Percentiles rank a stretch among this genome's conserved stretches.
These are phyloP conservation scores for Vigna radiata DNA, from an alignment of 306 rosid genomes.

Conservation along the genomic window DNA sequence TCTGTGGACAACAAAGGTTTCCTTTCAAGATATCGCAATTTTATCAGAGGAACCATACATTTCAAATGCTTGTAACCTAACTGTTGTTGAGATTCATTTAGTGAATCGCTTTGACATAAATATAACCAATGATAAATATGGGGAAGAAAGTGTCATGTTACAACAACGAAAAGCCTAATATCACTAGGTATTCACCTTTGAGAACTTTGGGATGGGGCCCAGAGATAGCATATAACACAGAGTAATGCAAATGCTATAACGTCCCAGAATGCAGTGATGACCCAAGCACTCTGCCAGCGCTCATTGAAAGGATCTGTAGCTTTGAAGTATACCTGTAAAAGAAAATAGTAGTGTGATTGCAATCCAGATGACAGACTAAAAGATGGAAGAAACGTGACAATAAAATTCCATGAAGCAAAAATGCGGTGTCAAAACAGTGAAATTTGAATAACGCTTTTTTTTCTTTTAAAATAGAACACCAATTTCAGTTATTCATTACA, in stretches of 20 bases:
- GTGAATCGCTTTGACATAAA: constrained; percentile 21
- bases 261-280: constrained; percentile 97
- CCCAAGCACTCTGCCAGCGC: constrained; percentile 98
- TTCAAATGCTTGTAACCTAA: constrained; percentile 32
- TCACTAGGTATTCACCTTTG: constrained; percentile 65
- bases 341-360: constrained; percentile 22
- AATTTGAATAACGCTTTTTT: constrained; percentile 1
- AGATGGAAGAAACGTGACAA: background rate
- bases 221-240: constrained; percentile 86
- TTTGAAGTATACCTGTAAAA: constrained; percentile 82
- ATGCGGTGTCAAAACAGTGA: constrained; percentile 20
- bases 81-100: constrained; percentile 30
- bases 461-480: background rate
- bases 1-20: too few species aligned
- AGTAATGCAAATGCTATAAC: constrained; percentile 81
- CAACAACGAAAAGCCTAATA: constrained; percentile 10
- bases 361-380: constrained; percentile 22
- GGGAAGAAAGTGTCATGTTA: constrained; percentile 18
- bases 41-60: constrained; percentile 25
- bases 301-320: constrained; percentile 98
- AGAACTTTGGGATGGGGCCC: constrained; percentile 99
- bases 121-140: constrained; percentile 21
- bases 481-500: constrained; percentile 22
- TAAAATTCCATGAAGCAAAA: constrained; percentile 20
- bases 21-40: background rate